Evolutionary conservation across 2,329 filamentous ascomycete genomes (phyloP), one percentile per base, ranked within the genome.

Genomic region (Ophiocordyceps polyrhachis-furcata): DNA sequence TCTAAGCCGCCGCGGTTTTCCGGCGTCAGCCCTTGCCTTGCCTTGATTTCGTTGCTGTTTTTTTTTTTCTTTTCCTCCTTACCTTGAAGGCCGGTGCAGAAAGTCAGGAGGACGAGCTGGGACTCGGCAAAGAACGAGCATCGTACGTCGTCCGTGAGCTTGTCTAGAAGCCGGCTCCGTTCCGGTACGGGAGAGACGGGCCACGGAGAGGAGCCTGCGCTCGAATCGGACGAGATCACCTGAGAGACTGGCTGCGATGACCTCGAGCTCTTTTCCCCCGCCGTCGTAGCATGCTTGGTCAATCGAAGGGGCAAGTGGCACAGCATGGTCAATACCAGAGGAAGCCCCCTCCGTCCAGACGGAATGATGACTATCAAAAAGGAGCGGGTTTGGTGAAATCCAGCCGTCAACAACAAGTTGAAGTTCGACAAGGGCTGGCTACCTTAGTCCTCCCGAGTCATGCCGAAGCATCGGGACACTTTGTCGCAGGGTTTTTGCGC

Each of bases 21-120:
- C n/a, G 7, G n/a, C 9, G 38, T 40, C 38, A 20, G 21, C 23
- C 20, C 12, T 14, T 9, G 15, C 15, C 21, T 4, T 14, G 15
- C 13, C 23, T 3, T 12, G 11, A 5, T 15, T 28, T 28, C 9
- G n/a, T n/a, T 11, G 2, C 25, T 28, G 7, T 28, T 11, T 28
- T 9, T 28, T 28, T 28, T 11, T 2, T 3, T 3, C 17, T 37
- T 21, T 20, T 13, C 14, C 31, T n/a, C 14, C 57, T 47, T 25
- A 63, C 65, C 65, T 63, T 72, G 69, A 31, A 73, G 64, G 21
- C 69, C 69, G 31, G 68, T 70, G 49, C 63, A 70, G 44, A 73
- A 66, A 0, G 69, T 71, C 37, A 71, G 53, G 38, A 70, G 48
- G 2, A 69, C 44, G 21, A 71, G 58, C 49, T 71, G 64, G 15